A percentile compares a stretch with the other conserved stretches of the same genome.
phyloP scores from a whole-genome alignment of 2,329 filamentous ascomycete genomes.

The Cercospora zeae-maydis region DNA sequence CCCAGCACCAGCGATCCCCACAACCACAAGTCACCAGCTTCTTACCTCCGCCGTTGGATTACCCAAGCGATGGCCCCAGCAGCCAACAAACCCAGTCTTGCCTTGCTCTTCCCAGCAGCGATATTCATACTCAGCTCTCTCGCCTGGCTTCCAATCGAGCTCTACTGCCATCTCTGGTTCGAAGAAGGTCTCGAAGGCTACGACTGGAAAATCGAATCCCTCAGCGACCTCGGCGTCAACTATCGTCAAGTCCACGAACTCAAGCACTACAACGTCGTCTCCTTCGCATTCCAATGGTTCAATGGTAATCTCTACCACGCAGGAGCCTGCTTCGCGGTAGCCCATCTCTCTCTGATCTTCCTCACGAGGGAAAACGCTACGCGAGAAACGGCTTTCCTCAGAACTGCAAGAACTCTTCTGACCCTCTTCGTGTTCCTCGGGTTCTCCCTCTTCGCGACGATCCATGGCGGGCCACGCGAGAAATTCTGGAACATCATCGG shows the following conservation, averaged over 20 bases:
- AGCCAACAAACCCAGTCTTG: neutral
- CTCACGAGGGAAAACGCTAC: slow-evolving; percentile 3
- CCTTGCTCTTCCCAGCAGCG: slow-evolving; percentile 14
- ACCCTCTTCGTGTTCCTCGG: slow-evolving; percentile 16
- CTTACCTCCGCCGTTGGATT: neutral
- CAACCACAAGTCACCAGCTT: neutral
- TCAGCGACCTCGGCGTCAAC: slow-evolving; percentile 22
- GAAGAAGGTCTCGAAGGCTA: slow-evolving; percentile 15
- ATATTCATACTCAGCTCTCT: slow-evolving; percentile 12
- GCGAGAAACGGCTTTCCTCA: slow-evolving; percentile 2
- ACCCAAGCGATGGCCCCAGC: neutral
- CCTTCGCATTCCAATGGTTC: slow-evolving; percentile 4
- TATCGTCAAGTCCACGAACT: slow-evolving; percentile 27
- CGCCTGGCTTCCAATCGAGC: slow-evolving; percentile 16
- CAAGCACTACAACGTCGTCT: slow-evolving; percentile 24
- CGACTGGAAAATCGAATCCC: slow-evolving; percentile 20
- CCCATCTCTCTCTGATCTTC: slow-evolving; percentile 14
- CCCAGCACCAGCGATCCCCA: neutral
- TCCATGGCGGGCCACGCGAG: slow-evolving; percentile 25
- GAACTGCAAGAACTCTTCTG: slow-evolving; percentile 14
- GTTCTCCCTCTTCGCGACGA: slow-evolving; percentile 18
- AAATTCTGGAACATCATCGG: slow-evolving; percentile 22
- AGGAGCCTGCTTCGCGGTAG: slow-evolving; percentile 17
- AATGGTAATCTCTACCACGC: slow-evolving; percentile 21
- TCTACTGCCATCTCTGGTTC: slow-evolving; percentile 14